Evolutionary conservation across 2,329 filamentous ascomycete species (phyloP), one percentile per base, ranked within the genome.

Genomic region (Fusarium chuoi): DNA sequence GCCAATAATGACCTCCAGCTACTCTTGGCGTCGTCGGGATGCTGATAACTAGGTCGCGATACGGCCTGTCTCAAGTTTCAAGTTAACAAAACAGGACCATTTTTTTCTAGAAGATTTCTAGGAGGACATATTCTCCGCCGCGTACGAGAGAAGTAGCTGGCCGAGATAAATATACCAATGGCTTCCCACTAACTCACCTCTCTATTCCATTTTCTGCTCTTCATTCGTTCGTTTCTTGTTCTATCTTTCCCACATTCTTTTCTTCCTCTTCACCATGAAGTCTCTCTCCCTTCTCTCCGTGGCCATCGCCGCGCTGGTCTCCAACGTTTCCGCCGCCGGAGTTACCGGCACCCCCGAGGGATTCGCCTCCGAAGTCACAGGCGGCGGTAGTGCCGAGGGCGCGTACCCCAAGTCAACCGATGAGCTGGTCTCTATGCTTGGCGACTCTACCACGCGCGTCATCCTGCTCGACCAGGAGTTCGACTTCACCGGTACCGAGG

Each of bases 351-450:
- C 81, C 26, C 81, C 84, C 22, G 81, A 85, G 64, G 84, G 84
- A 20, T 85, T 86, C 73, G 83, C 84, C 52, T 80, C 82, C 66
- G 88, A 88, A 49, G 87, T 88, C 24, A 92, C 90, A n/a, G 90
- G 90, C 18, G 90, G 90, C 45, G 90, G 90, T 75, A 89, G 88
- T 52, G 89, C 87, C n/a, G 81, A 84, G n/a, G 80, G 88, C 41
- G 87, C 87, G 12, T 87, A 88, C 74, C 89, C 89, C 20, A 82
- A 79, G n/a, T 87, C 84, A 55, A 89, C 80, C 49, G 84, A 82
- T 38, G 84, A 92, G 85, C 86, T 92, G 56, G 87, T 88, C 79
- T 85, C 83, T 91, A 90, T 82, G 65, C 86, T 92, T 15, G 83
- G 84, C 30, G 89, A 91, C 79, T 81, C 80, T 68, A 79, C 83